These are phyloP conservation scores for Penicillium subrubescens DNA, from an alignment of 495 filamentous ascomycete species.

Conservation along the genomic window DNA sequence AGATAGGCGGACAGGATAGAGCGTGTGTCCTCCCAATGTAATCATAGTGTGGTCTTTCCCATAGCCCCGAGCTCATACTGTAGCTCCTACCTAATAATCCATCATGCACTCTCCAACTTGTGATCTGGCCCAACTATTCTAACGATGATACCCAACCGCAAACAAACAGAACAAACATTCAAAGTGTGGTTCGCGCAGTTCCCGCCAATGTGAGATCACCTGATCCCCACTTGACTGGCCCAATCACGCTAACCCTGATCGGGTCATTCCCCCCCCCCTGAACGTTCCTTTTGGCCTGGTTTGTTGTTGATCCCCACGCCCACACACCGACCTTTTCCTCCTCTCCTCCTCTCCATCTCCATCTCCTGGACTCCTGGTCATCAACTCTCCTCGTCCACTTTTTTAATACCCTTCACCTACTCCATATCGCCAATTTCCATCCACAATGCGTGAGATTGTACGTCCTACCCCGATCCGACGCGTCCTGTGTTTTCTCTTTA, in stretches of 20 bases:
- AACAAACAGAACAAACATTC: conserved; percentile 6
- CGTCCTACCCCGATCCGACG: conserved; percentile 49
- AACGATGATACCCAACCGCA: background rate
- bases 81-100: background rate
- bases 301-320: conserved; percentile 43
- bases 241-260: conserved; percentile 34
- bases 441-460: conserved; percentile 96
- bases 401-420: conserved; percentile 17
- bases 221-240: conserved; percentile 24
- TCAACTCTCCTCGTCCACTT: conserved; percentile 24
- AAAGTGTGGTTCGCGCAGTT: conserved; percentile 34
- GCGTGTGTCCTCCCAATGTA: background rate
- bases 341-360: conserved; percentile 32
- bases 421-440: conserved; percentile 46
- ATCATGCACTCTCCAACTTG: background rate
- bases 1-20: background rate
- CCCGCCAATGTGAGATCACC: conserved; percentile 8
- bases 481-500: conserved; percentile 35
- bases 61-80: background rate
- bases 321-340: conserved; percentile 39
- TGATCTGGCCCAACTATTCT: background rate
- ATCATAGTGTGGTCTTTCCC: background rate
- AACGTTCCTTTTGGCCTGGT: conserved; percentile 24
- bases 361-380: conserved; percentile 29
- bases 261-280: conserved; percentile 30